Percentiles rank a stretch among this genome's conserved stretches.
Evolutionary conservation across 164 flowering plant species (phyloP).

Genomic region (Vitis rupestris): DNA sequence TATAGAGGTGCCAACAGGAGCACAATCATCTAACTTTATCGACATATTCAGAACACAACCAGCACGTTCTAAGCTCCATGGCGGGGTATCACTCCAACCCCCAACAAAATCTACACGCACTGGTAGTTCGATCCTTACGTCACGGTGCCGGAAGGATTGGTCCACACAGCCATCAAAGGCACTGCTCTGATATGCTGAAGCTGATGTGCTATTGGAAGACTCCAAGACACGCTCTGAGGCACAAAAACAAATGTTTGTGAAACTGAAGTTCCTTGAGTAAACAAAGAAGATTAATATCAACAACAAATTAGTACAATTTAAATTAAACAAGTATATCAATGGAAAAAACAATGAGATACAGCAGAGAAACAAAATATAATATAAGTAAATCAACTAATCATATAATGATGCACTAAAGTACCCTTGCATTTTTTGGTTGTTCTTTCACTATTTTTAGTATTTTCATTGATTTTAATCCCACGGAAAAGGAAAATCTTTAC

Average conservation of each 20-base stretch:
- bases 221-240: constrained; percentile 43
- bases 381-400: not conserved
- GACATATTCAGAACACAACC: constrained; percentile 97
- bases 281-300: not conserved
- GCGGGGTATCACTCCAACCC: constrained; percentile 99
- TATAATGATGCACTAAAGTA: not conserved
- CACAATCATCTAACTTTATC: constrained; percentile 69
- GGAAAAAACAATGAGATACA: not conserved
- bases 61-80: constrained; percentile 99
- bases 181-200: constrained; percentile 20
- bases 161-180: constrained; percentile 18
- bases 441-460: not conserved
- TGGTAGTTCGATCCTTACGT: constrained; percentile 76
- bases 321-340: not conserved
- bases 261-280: not conserved
- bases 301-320: not conserved
- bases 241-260: not conserved
- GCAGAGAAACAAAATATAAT: not conserved
- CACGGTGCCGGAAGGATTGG: constrained; percentile 32
- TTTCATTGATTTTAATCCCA: not conserved
- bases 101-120: constrained; percentile 98
- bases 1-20: constrained; percentile 79
- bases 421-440: not conserved
- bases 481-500: constrained; percentile 26
- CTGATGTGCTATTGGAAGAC: constrained; percentile 20